Conservation (phyloP, 306 rosid species). For the Prunus persica region Prunus_persica_NCBIv2 NC_034009.1:29900001-29900500, state of each 20-base stretch:
- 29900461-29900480: not conserved
- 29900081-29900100: constrained; percentile 80
- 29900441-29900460: not conserved
- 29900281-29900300: constrained; percentile 26
- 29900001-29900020: constrained; percentile 75
- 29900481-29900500: not conserved
- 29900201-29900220: constrained; percentile 85
- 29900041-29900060: constrained; percentile 96
- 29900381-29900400: constrained; percentile 48
- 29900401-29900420: constrained; percentile 55
- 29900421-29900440: constrained; percentile 52
- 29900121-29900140: constrained; percentile 61
- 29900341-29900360: constrained; percentile 59
- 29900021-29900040: constrained; percentile 95
- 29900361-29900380: constrained; percentile 43
- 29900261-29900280: constrained; percentile 28
- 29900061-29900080: constrained; percentile 96
- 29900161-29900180: constrained; percentile 94
- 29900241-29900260: constrained; percentile 49
- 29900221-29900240: constrained; percentile 49
- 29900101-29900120: constrained; percentile 66
- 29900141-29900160: constrained; percentile 91
- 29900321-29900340: constrained; percentile 34
- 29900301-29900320: constrained; percentile 15
- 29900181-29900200: constrained; percentile 86